phyloP scores from a whole-genome alignment of 139 green algal species.

The Closterium sp. region DNA sequence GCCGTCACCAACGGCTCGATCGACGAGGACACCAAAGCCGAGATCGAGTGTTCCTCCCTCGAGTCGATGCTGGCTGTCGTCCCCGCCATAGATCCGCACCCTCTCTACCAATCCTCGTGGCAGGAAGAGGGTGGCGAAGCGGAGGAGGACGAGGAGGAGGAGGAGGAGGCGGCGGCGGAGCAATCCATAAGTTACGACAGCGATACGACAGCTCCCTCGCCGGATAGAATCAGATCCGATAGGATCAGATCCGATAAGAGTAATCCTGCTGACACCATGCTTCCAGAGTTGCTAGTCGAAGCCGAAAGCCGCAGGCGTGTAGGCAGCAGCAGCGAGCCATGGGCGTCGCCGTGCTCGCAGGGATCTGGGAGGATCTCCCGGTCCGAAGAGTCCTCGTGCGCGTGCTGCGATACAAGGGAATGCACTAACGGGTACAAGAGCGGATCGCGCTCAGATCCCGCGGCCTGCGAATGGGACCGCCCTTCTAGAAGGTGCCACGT shows the following conservation, averaged over 20 bases:
- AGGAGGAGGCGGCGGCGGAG: neutral
- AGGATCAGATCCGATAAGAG: neutral
- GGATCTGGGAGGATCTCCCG: neutral
- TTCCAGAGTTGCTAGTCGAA: neutral
- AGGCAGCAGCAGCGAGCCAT: neutral
- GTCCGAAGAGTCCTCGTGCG: neutral
- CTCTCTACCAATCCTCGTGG: neutral
- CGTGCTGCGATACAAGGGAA: neutral
- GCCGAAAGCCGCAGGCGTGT: neutral
- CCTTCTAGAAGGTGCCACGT: neutral
- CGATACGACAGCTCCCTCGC: neutral
- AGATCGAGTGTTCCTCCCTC: neutral
- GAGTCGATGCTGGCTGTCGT: neutral
- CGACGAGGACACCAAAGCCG: neutral
- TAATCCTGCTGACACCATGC: neutral
- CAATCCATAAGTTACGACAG: neutral
- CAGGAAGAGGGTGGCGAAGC: neutral
- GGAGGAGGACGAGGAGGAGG: neutral
- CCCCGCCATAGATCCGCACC: neutral
- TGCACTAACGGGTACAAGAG: neutral
- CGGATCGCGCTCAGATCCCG: neutral
- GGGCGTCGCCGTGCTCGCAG: neutral
- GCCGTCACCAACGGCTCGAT: neutral
- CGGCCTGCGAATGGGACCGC: neutral
- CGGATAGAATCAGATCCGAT: neutral